Base-by-base conservation (phyloP, 2,329 filamentous ascomycete genomes). In the Penicillium sp. region DNA sequence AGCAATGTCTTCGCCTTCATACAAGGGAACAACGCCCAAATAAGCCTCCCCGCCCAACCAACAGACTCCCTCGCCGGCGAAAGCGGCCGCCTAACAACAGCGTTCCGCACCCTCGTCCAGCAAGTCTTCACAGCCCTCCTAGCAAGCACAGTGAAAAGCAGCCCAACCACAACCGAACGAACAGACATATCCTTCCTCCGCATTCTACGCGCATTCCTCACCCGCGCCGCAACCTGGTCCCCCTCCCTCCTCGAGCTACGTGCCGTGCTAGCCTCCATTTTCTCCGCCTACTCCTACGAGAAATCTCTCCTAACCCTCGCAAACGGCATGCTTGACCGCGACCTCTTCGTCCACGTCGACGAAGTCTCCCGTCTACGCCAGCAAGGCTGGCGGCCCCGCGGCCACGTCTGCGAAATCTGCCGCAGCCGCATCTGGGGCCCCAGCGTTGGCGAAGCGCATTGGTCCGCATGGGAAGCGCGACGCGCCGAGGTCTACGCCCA, bases 261-360 rank as follows among this genome's bases (percentile, higher is more conserved):
- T 42, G 84, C 84, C 7, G 92, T 97, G 0, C 82, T 99, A 2
- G 80, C 85, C 1, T 94, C 92, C 13, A 93, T 99, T 52, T 97
- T 99, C 75, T 86, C 93, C 0, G 93, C 94, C 0, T 99, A 99
- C 70, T 88, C 91, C 0, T 97, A 97, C 69, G 94, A 99, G 72
- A 90, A 93, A 70, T 92, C 89, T 0, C 89, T 99, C 16, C 81
- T 99, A 21, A 81, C 83, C 2, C 83, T 99, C 3, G 91, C 94
- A 0, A 96, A 93, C 69, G 83, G 88, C 4, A 85, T 99, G 53
- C 80, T 99, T 0, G 92, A 96, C 59, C 87, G 91, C 62, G 94
- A 94, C 65, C 80, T 96, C 6, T 99, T 97, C 66, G 83, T 88
- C 39, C 88, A 90, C 60, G 90, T 99, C 35, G 80, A 86, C 41